Base-by-base conservation (phyloP, 306 rosid genomes). In the Amphicarpaea edgeworthii region DNA sequence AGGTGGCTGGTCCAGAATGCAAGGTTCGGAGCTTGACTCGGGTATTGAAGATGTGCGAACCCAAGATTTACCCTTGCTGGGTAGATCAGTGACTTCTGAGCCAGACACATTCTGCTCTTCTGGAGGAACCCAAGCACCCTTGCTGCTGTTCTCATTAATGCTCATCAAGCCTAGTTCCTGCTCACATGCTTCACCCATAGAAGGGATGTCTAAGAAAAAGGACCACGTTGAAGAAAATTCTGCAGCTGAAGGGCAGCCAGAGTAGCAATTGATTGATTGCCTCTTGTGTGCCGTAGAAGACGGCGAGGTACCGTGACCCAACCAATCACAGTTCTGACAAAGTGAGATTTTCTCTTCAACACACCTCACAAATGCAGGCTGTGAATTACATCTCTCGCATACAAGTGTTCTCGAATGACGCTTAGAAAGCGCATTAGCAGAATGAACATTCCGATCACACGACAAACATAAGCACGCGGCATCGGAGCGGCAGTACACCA, bases 311-410 rank as follows among this genome's bases (percentile, higher is more conserved):
- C 84, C 87, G 66, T 96, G 98, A 65, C 90, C 91, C 63, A 81
- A 72, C 96, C 93, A 92, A 88, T 96, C 99, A 83, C 99, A 96
- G 61, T 89, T 92, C 87, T 92, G 98, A 81, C 99, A 96, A 64
- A 96, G 96, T 32, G 99, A 87, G 58, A 88, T 74, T 49, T 79
- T 88, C 84, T 96, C 99, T 76, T 96, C 96, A 12, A 81, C 57
- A 68, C 98, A 96, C 83, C 98, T 85, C 60, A 93, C 93, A 55
- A 76, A 72, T 11, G 99, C 97, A 0, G 99, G 91, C 74, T 91
- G 93, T 12, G 84, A 82, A 81, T 89, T 91, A 66, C 99, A 96
- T 70, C 94, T 88, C 82, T 93, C 99, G 37, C 99, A 96, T 28
- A 96, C 19, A 40, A 96, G 96, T 1, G 89, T 88, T 81, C 99